Base-by-base conservation (phyloP, 257 asterid genomes). In the Fraxinus excelsior region DNA sequence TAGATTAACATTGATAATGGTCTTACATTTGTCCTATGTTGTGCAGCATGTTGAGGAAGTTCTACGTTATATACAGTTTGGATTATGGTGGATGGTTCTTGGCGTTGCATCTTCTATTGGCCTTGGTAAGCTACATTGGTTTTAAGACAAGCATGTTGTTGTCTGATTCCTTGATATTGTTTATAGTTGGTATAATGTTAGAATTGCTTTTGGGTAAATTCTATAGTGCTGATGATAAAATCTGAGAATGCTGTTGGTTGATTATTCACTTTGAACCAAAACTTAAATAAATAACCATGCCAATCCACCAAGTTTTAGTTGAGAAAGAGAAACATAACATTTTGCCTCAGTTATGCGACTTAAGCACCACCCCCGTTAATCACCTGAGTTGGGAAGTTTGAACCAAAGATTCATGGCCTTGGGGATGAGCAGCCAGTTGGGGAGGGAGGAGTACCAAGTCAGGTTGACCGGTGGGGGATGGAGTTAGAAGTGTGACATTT, bases 51-150 rank as follows among this genome's bases (percentile, higher is more conserved):
- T 91, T 56, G 95, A 94, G 72, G 99, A 94, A 87, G 82, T 88
- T 80, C 74, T 70, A 46, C 73, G n/a, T 42, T 91, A 91, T 82
- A 23, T 90, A 35, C 87, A 83, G 85, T 94, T 94, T 77, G 97
- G 94, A 67, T 72, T 94, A 28, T 94, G 99, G 99, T 94, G 99
- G 99, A 74, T 91, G 71, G 92, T 95, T 82, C 99, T 94, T 62
- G 99, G 99, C 71, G 96, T 94, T 80, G 99, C 97, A 68, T 94
- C 99, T 82, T 94, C 99, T 83, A 92, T 94, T 76, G 99, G 99
- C 78, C 93, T 94, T 66, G 99, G 98, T 94, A 87, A 82, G 95
- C 49, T 53, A 38, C 44, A 66, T 83, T 19, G 38, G 38, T 73
- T 11, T 74, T 67, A 38, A 51, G 32, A 38, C 26, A 71, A 69